Conservation (phyloP, 345 rosid species). For the Syzygium jambos region DNA sequence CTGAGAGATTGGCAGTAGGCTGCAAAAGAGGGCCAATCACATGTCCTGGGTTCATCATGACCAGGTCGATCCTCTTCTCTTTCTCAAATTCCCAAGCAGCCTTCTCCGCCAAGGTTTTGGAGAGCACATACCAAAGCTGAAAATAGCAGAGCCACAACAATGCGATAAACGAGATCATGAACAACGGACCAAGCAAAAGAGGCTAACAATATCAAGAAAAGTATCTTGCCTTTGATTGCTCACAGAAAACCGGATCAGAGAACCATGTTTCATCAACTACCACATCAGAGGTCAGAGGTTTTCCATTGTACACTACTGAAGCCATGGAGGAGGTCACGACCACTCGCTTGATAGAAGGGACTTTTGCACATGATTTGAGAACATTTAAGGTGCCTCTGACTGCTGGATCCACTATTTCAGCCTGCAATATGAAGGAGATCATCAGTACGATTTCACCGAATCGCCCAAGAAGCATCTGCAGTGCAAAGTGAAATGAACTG, state of each 20-base stretch:
- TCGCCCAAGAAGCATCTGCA: not conserved
- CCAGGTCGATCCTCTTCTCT: slow-evolving; percentile 4
- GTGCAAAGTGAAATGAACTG: not conserved
- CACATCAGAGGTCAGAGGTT: slow-evolving; percentile 3
- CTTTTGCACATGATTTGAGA: slow-evolving; percentile 19
- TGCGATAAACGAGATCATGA: not conserved
- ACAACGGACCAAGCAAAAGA: not conserved
- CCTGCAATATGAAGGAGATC: slow-evolving; percentile 1
- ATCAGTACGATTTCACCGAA: not conserved
- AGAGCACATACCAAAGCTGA: slow-evolving; percentile 9
- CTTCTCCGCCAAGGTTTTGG: slow-evolving; percentile 7
- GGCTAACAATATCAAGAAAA: not conserved
- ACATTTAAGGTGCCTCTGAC: slow-evolving; percentile 31
- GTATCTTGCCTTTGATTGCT: slow-evolving; percentile 6
- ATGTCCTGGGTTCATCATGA: not conserved
- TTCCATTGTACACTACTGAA: slow-evolving; percentile 4
- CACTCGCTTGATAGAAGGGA: slow-evolving; percentile 22
- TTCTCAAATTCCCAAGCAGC: slow-evolving; percentile 3
- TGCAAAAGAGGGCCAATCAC: slow-evolving; percentile 10
- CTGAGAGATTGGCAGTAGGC: not conserved
- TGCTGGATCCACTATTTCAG: slow-evolving; percentile 25
- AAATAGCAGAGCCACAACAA: not conserved
- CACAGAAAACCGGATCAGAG: slow-evolving; percentile 4
- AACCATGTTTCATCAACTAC: slow-evolving; percentile 26
- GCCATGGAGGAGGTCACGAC: slow-evolving; percentile 27